Conservation (phyloP, 805 yeast species). For the Metschnikowia vanudenii region DNA sequence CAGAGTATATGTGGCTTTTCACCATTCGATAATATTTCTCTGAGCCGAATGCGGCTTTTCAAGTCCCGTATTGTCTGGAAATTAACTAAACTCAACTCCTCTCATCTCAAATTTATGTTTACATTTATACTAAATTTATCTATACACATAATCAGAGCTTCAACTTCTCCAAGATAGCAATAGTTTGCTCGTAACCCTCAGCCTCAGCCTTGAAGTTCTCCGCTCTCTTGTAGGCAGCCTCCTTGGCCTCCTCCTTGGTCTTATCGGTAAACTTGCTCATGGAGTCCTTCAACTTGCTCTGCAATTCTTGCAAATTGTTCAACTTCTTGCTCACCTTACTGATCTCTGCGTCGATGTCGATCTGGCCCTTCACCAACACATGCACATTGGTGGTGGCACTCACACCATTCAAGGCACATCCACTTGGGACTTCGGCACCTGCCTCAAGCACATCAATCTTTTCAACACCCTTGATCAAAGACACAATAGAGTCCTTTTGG, state of each 20-base stretch:
- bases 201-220: constrained; percentile 81
- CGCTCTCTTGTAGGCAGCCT: constrained; percentile 63
- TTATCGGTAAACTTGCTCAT: constrained; percentile 82
- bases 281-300: constrained; percentile 65
- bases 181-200: constrained; percentile 84
- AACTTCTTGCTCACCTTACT: constrained; percentile 77
- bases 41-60: too few species aligned
- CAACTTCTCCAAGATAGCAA: constrained; percentile 77
- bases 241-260: constrained; percentile 81
- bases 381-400: constrained; percentile 82
- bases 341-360: constrained; percentile 90
- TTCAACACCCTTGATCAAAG: constrained; percentile 89
- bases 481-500: constrained; percentile 83
- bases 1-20: too few species aligned
- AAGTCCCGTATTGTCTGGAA: too few species aligned
- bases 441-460: constrained; percentile 62
- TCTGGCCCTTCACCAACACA: constrained; percentile 88
- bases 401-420: constrained; percentile 84
- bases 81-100: too few species aligned
- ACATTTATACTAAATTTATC: not conserved
- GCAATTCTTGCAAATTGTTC: constrained; percentile 57
- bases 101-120: too few species aligned
- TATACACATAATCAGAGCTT: constrained; percentile 38
- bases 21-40: too few species aligned
- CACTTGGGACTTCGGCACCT: constrained; percentile 68